Base-by-base conservation (phyloP, 202 grass and related monocot species). In the Musa balbisiana region DNA sequence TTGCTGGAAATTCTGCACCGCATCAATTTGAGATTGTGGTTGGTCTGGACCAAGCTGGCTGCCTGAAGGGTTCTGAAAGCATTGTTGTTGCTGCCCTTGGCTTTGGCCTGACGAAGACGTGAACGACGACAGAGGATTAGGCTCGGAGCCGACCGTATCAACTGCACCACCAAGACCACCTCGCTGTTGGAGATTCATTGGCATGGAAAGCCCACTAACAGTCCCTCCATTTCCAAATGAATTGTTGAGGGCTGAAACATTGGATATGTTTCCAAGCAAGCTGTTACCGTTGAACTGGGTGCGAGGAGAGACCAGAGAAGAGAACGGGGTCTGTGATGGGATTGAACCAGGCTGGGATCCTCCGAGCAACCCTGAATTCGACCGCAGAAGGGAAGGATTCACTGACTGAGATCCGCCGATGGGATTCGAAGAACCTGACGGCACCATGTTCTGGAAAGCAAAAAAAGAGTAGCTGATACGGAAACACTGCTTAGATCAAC, bases 101-200 rank as follows among this genome's bases (percentile, higher is more conserved):
- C 3, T 15, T 24, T 27, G 55, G 8, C 79, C 60, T 13, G 69
- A 64, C 0, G 64, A 24, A 60, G 78, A 71, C 16, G 56, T 65
- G 50, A 81, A 81, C 20, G 16, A 74, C 14, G 23, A 26, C 2
- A 67, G 24, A 43, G 74, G 17, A 60, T 79, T 69, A 55, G 67
- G 51, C 53, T 84, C 69, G 29, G 58, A 13, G 1, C 79, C 24
- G 4, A 64, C 3, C 14, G 62, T 81, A 65, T 74, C 70, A 73
- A 53, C 59, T 27, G 80, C 73, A 53, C 76, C 87, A 64, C 85
- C 84, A 70, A 87, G 43, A 11, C 86, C 84, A 19, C 76, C 83
- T 19, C 58, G 55, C 23, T 81, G 79, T 27, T 73, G 63, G 27
- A 75, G 52, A 60, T 52, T 56, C 25, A 52, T 53, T 25, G 73